Base-by-base conservation (phyloP, 495 filamentous ascomycete species). In the Penicillium turbatum region DNA sequence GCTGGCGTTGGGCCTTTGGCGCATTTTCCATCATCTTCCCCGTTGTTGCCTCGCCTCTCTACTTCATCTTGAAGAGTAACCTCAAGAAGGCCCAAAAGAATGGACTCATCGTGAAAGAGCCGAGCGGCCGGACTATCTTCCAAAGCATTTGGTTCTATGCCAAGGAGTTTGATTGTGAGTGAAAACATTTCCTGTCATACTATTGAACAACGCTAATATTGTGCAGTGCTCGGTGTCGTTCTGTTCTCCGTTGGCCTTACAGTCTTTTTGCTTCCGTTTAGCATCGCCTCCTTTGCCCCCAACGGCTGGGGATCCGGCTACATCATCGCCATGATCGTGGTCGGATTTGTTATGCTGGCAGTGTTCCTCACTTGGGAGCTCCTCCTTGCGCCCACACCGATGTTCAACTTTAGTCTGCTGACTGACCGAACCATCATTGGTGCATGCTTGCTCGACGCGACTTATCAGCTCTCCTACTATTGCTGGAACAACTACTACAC, bases 351-450 rank as follows among this genome's bases (percentile, higher is more conserved):
- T 0, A 61, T 83, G 21, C 59, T 85, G 19, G 62, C 81, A 31
- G 66, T 69, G 27, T 86, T 88, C 54, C 66, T 61, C 4, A 24
- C 82, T 0, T 84, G 72, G 59, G 86, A 88, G 65, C 70, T 67
- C 38, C 73, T 54, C 56, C 35, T 78, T 27, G 73, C 83, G n/a
- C 74, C 76, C 32, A 62, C 62, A 21, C 73, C 72, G 2, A 79
- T 87, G 62, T 68, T 87, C 19, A 72, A 75, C 17, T 81, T 75
- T 53, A 56, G 70, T 26, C 72, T 85, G 6, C 66, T 89, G 26
- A 72, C 59, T 46, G 76, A 85, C 44, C 79, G 82, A 6, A 88
- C 85, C 35, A 77, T 87, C 37, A 59, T 86, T 0, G 81, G 81
- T 21, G 81, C 82, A 12, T 83, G 77, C 40, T 48, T 84, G 16